phyloP scores from a whole-genome alignment of 228 moss, liverwort and hornwort genomes.

The Sphagnum fallax region DNA sequence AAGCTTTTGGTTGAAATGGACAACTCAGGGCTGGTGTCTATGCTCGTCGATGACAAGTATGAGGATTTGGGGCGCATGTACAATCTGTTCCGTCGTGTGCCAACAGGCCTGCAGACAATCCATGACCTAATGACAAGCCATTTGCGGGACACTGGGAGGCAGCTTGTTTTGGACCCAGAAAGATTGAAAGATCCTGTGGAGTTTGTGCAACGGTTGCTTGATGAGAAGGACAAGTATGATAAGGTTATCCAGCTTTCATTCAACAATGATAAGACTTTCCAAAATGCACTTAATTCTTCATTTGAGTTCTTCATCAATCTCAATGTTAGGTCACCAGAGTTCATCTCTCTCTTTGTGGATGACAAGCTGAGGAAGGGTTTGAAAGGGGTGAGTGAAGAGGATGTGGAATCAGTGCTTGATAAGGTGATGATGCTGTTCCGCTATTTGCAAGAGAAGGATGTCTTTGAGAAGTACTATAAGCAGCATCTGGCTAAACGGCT shows the following conservation, averaged over 20 bases:
- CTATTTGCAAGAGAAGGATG: conserved; percentile 94
- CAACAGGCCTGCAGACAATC: conserved; percentile 82
- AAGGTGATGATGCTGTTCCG: conserved; percentile 99
- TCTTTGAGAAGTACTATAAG: conserved; percentile 96
- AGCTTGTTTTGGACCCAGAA: conserved; percentile 89
- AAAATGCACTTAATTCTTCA: conserved; percentile 89
- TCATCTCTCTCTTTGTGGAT: conserved; percentile 94
- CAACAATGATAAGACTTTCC: conserved; percentile 94
- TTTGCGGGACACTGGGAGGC: conserved; percentile 83
- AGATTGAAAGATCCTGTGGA: conserved; percentile 90
- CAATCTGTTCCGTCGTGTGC: conserved; percentile 77
- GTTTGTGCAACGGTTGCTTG: conserved; percentile 85
- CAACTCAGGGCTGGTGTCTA: conserved; percentile 86
- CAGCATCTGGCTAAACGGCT: conserved; percentile 93
- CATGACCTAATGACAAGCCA: conserved; percentile 87
- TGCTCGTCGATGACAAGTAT: conserved; percentile 90
- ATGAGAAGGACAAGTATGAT: conserved; percentile 98
- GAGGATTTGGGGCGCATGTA: conserved; percentile 91
- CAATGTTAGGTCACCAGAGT: conserved; percentile 89
- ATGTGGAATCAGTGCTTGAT: conserved; percentile 84
- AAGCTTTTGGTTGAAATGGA: conserved; percentile 95
- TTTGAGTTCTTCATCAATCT: conserved; percentile 96
- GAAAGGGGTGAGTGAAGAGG: conserved; percentile 95
- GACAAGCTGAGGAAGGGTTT: conserved; percentile 88
- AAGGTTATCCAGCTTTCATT: conserved; percentile 83